Percentiles rank a stretch among this genome's conserved stretches.
Conservation (phyloP, 768 basidiomycete genomes). For the Daedaleopsis sinensis region DNA sequence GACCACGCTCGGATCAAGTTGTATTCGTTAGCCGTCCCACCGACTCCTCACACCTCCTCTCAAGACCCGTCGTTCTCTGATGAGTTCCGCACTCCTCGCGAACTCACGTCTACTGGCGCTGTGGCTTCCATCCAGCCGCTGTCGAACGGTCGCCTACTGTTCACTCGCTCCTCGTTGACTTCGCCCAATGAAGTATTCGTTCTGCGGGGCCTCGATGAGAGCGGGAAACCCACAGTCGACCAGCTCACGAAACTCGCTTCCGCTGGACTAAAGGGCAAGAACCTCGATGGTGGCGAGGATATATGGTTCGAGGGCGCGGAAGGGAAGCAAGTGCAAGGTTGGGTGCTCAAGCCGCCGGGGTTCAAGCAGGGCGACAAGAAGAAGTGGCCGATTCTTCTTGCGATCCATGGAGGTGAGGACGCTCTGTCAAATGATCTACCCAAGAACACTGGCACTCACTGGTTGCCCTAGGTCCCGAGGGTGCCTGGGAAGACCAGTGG, state of each 20-base stretch:
- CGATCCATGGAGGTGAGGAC: slow-evolving; percentile 74
- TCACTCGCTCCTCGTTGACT: slow-evolving; percentile 74
- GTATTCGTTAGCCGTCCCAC: slow-evolving; percentile 68
- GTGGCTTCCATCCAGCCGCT: slow-evolving; percentile 67
- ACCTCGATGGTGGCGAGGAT: slow-evolving; percentile 67
- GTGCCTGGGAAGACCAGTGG: slow-evolving; percentile 92
- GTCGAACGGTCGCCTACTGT: slow-evolving; percentile 61
- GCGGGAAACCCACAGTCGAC: slow-evolving; percentile 39
- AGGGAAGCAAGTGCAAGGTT: slow-evolving; percentile 79
- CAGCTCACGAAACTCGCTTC: slow-evolving; percentile 71
- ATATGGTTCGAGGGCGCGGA: slow-evolving; percentile 91
- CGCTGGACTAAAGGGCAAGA: slow-evolving; percentile 56
- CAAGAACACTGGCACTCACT: neutral
- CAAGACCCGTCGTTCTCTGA: slow-evolving; percentile 47
- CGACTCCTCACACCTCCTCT: slow-evolving; percentile 57
- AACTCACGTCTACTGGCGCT: slow-evolving; percentile 59
- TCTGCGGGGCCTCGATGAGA: slow-evolving; percentile 47
- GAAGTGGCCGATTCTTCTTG: slow-evolving; percentile 78
- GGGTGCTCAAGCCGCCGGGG: slow-evolving; percentile 79
- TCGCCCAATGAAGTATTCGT: slow-evolving; percentile 82
- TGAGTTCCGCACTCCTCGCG: slow-evolving; percentile 55
- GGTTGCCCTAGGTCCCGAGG: slow-evolving; percentile 56
- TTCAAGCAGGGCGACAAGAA: slow-evolving; percentile 64
- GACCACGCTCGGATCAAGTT: slow-evolving; percentile 80
- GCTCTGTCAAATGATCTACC: neutral